Conservation (phyloP, 2,329 filamentous ascomycete genomes). For the Aspergillus cejpii region DNA sequence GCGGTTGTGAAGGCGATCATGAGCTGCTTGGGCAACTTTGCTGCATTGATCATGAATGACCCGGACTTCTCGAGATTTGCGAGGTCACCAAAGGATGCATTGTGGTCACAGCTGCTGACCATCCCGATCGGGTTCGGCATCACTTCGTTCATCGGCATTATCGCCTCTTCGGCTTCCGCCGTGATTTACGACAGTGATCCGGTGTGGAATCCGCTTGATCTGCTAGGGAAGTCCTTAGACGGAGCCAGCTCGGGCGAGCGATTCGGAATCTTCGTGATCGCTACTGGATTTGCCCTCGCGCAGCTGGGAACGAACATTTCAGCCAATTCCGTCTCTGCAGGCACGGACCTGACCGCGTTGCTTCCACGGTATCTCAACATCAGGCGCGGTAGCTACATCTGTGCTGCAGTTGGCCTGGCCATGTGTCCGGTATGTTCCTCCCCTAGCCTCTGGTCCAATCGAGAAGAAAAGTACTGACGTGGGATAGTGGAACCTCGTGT, state of each 20-base stretch:
- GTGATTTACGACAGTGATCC: constrained; percentile 57
- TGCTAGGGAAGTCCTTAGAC: constrained; percentile 61
- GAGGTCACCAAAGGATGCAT: constrained; percentile 63
- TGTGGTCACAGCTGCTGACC: constrained; percentile 72
- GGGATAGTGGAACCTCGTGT: constrained; percentile 59
- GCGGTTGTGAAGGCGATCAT: constrained; percentile 78
- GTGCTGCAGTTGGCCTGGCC: constrained; percentile 67
- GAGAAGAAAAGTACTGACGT: constrained; percentile 13
- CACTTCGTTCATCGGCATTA: constrained; percentile 79
- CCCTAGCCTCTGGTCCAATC: too few relatives aligned
- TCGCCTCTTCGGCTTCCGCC: constrained; percentile 61
- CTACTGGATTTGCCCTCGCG: constrained; percentile 64
- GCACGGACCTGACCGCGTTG: constrained; percentile 74
- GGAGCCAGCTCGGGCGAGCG: constrained; percentile 62
- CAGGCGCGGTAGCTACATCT: constrained; percentile 79
- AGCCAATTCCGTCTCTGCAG: constrained; percentile 76
- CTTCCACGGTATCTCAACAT: constrained; percentile 77
- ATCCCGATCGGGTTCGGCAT: constrained; percentile 67
- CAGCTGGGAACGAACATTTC: constrained; percentile 84
- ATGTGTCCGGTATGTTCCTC: constrained; percentile 63
- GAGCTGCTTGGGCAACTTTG: constrained; percentile 84
- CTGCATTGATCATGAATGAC: constrained; percentile 72
- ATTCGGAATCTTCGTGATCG: constrained; percentile 69
- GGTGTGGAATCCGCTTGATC: constrained; percentile 66
- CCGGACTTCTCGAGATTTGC: constrained; percentile 84